phyloP scores from a whole-genome alignment of 352 stramenopile species.

The Paralagenidium karlingii region DNA sequence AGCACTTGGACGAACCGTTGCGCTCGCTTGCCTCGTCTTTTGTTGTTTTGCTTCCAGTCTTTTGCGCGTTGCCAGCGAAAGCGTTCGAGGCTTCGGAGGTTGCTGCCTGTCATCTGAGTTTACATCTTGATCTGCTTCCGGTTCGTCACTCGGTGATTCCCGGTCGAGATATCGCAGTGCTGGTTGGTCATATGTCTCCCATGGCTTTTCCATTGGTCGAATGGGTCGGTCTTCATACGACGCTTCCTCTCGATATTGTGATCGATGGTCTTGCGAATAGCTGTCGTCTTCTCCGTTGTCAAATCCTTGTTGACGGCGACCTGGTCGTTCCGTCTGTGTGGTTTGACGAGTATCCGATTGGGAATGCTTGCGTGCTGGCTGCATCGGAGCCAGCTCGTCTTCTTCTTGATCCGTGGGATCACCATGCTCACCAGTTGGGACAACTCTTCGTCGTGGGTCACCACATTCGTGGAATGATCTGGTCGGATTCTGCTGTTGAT shows the following conservation, averaged over 20 bases:
- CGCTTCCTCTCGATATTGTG: conserved; percentile 2
- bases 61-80: conserved; percentile 39
- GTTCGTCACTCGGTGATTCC: conserved; percentile 9
- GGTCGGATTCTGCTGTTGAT: no score
- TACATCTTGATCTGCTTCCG: neutral
- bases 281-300: conserved; percentile 2
- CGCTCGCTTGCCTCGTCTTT: neutral
- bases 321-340: neutral
- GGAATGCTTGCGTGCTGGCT: neutral
- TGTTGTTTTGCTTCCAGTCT: conserved; percentile 50
- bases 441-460: no score
- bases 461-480: no score
- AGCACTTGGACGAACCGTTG: neutral
- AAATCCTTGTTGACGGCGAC: no score
- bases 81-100: conserved; percentile 1
- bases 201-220: conserved; percentile 8
- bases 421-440: no score
- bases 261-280: conserved; percentile 11
- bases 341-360: neutral
- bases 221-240: conserved; percentile 26
- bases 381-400: neutral
- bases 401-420: conserved; percentile 10
- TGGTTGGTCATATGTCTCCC: neutral
- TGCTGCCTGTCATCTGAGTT: conserved; percentile 1
- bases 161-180: neutral